Percentiles rank a stretch among this genome's conserved stretches.
Evolutionary conservation across 148 eudicot genomes (phyloP).

Genomic region (Gaultheria prostrata): DNA sequence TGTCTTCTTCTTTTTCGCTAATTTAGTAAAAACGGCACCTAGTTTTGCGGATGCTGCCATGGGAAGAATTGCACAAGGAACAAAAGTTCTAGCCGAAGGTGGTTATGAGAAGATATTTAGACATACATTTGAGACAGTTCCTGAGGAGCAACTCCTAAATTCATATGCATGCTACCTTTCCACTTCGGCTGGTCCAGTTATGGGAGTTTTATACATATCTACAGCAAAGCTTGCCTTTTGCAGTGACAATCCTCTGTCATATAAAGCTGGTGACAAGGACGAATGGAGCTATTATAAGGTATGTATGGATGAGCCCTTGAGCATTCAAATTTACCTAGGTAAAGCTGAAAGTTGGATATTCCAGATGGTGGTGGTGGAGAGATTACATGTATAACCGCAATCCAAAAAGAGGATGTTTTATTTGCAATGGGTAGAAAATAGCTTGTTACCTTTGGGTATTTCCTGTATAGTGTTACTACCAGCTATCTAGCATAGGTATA

Average conservation of each 20-base stretch:
- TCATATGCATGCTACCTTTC: slow-evolving; percentile 87
- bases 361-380: neutral
- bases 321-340: neutral
- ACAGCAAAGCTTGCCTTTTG: slow-evolving; percentile 91
- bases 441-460: neutral
- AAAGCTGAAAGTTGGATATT: neutral
- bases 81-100: slow-evolving; percentile 93
- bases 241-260: slow-evolving; percentile 91
- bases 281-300: slow-evolving; percentile 99
- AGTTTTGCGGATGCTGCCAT: slow-evolving; percentile 91
- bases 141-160: slow-evolving; percentile 74
- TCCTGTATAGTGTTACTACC: neutral
- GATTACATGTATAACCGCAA: neutral
- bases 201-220: slow-evolving; percentile 83
- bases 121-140: slow-evolving; percentile 86
- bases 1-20: neutral
- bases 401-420: neutral
- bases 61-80: slow-evolving; percentile 94
- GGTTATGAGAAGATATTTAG: slow-evolving; percentile 86
- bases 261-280: slow-evolving; percentile 64
- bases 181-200: slow-evolving; percentile 94
- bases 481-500: neutral
- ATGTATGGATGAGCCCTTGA: slow-evolving; percentile 17
- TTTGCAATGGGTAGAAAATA: neutral
- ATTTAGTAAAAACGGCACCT: slow-evolving; percentile 81